Conservation (phyloP, 2,329 filamentous ascomycete genomes). For the Fusarium guadeloupense region DNA sequence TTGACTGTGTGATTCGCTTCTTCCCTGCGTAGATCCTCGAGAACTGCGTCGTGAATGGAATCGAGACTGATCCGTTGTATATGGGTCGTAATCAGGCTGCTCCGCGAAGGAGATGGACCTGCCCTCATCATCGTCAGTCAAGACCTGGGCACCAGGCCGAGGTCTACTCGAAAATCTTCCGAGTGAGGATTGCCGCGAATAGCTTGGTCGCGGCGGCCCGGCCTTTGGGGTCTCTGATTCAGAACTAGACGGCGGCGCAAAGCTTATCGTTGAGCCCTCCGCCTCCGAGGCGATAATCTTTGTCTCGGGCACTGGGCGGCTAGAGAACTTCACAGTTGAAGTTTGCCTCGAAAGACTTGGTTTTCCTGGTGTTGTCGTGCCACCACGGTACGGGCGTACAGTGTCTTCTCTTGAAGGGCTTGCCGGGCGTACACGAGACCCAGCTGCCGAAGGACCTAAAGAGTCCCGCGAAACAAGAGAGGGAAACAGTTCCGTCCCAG, state of each 20-base stretch:
- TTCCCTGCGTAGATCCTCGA: slow-evolving; percentile 41
- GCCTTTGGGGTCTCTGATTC: slow-evolving; percentile 42
- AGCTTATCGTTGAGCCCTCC: slow-evolving; percentile 72
- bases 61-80: slow-evolving; percentile 37
- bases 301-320: slow-evolving; percentile 76
- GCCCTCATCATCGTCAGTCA: slow-evolving; percentile 61
- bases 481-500: slow-evolving; percentile 38
- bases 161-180: slow-evolving; percentile 70
- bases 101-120: slow-evolving; percentile 72
- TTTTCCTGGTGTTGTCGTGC: slow-evolving; percentile 45
- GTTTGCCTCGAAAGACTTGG: slow-evolving; percentile 63
- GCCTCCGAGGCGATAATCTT: slow-evolving; percentile 69
- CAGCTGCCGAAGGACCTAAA: slow-evolving; percentile 3
- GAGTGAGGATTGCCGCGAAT: slow-evolving; percentile 58
- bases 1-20: slow-evolving; percentile 51
- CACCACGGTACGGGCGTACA: slow-evolving; percentile 35
- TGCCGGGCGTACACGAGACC: slow-evolving; percentile 34
- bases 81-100: slow-evolving; percentile 36
- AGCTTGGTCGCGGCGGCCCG: slow-evolving; percentile 48
- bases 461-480: slow-evolving; percentile 28
- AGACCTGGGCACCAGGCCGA: slow-evolving; percentile 67
- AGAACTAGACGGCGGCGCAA: slow-evolving; percentile 56
- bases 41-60: slow-evolving; percentile 53
- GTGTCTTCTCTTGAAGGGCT: slow-evolving; percentile 40
- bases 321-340: slow-evolving; percentile 72